Evolutionary conservation across 1,284 basidiomycete genomes (phyloP), one percentile per base, ranked within the genome.

Genomic region (Dichomitus squalens): DNA sequence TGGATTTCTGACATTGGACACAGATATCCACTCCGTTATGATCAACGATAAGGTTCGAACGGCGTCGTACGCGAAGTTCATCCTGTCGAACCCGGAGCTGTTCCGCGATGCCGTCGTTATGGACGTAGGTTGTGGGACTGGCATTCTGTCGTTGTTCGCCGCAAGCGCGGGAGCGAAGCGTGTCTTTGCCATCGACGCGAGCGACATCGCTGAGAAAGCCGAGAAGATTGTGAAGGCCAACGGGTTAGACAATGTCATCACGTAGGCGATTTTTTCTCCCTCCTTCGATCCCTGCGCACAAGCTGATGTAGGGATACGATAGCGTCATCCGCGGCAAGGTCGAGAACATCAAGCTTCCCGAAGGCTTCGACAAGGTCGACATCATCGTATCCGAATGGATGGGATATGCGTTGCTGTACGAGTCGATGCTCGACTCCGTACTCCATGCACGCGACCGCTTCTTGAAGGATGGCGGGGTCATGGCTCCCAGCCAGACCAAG

Each of bases 311-410:
- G 39, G 25, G 39, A 52, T 0, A 23, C 31, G 11, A 1, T 16
- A 88, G 87, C 2, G 93, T 97, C 25, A 84, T 96, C 60, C 86
- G 83, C 53, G 92, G 93, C 40, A 96, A 96, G 72, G 82, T 98
- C 2, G 96, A 98, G 73, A 86, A 95, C 39, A 87, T 98, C 56
- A 73, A 73, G 7, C 75, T 92, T 0, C 88, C 92, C 2, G 84
- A 87, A 23, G 84, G 75, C 27, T 78, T 89, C 46, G 79, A 84
- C 14, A 81, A 92, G 49, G 95, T 98, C 34, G 96, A 98, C 71
- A 83, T 98, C 51, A 95, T 99, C 70, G 81, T 98, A 49, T 95
- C 92, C 29, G 96, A 99, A 74, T 99, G 96, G 96, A 98, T 98
- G 96, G 93, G 93, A 4, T 95, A 95, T 69, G 91, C 90, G 34